phyloP scores from a whole-genome alignment of 2,329 filamentous ascomycete genomes.

The Penicillium crustosum region DNA sequence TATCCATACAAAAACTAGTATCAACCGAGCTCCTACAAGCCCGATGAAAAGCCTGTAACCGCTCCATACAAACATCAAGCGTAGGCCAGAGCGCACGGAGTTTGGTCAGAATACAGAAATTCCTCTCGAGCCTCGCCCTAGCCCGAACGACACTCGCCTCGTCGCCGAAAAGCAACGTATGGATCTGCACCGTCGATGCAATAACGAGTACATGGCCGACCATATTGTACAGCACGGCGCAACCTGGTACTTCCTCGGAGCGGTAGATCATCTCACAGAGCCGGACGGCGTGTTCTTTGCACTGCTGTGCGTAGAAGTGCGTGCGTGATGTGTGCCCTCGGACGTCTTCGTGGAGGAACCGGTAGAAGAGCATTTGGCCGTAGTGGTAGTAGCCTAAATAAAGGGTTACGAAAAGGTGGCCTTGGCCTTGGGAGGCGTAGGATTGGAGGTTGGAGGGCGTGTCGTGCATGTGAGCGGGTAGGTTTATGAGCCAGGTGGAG shows the following conservation, averaged over 20 bases:
- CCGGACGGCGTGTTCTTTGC: slow-evolving; percentile 42
- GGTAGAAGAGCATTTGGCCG: slow-evolving; percentile 50
- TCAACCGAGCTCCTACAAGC: slow-evolving; percentile 42
- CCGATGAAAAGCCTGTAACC: slow-evolving; percentile 46
- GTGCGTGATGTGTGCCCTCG: slow-evolving; percentile 14
- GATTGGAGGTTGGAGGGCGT: slow-evolving; percentile 42
- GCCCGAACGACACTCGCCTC: slow-evolving; percentile 39
- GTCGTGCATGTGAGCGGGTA: slow-evolving; percentile 41
- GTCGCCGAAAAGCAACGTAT: slow-evolving; percentile 47
- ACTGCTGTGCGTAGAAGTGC: slow-evolving; percentile 40
- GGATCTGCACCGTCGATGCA: slow-evolving; percentile 49
- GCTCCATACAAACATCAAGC: slow-evolving; percentile 40
- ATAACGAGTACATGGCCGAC: slow-evolving; percentile 51
- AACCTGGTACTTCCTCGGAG: slow-evolving; percentile 37
- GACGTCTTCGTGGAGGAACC: slow-evolving; percentile 42
- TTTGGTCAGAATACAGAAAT: slow-evolving; percentile 48
- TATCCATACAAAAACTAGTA: slow-evolving; percentile 43
- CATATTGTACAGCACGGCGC: slow-evolving; percentile 47
- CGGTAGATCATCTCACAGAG: slow-evolving; percentile 46
- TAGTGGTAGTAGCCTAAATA: slow-evolving; percentile 52
- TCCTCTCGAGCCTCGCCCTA: slow-evolving; percentile 42
- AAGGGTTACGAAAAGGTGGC: slow-evolving; percentile 47
- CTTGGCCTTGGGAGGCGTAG: slow-evolving; percentile 43
- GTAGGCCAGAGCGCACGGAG: slow-evolving; percentile 46
- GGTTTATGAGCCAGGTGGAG: slow-evolving; percentile 37